Base-by-base conservation (phyloP, 1,139 yeast genomes). In the Lodderomyces metapsilosis region DNA sequence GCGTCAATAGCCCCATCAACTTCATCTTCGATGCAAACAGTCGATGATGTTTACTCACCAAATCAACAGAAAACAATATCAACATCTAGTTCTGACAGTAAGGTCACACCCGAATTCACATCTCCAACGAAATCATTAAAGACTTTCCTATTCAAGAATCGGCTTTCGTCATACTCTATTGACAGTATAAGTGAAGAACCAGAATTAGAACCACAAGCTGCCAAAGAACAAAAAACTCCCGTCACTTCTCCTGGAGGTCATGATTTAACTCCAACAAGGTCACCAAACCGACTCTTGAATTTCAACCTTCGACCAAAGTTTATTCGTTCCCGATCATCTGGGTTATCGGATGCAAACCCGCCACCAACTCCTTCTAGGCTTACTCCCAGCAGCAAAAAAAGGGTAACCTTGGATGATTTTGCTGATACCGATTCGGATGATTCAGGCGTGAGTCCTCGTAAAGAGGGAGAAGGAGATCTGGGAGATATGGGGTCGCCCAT, bases 341-440 rank as follows among this genome's bases (percentile, higher is more conserved):
- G 44, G 10, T 27, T 42, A n/a, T 39, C 46, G 7, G 51, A 43
- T 22, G 25, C 37, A 22, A 36, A 21, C 5, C 20, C 23, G 21
- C 33, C 36, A 20, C 40, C 36, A 12, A 31, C 32, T 13, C 32
- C 32, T 11, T 8, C 32, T 10, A 28, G 12, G 11, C 12, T n/a
- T 10, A 15, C 32, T 15, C 3, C 32, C 3, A 3, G 18, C 3
- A 15, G 5, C 12, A 18, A 18, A 28, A 28, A 28, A 11, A 54
- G 54, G 16, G 53, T 62, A 13, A 58, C 65, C 2, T 43, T 66
- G 12, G 67, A 59, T 11, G 76, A 70, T 41, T 69, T 71, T 50
- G 76, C 76, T 13, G 76, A 71, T 50, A 66, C 75, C 10, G 53
- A 50, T 24, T 58, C 70, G 9, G 62, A 56, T 11, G 44, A 33